Conservation (phyloP, 2,329 filamentous ascomycete species). For the Rutstroemia sp. region DNA sequence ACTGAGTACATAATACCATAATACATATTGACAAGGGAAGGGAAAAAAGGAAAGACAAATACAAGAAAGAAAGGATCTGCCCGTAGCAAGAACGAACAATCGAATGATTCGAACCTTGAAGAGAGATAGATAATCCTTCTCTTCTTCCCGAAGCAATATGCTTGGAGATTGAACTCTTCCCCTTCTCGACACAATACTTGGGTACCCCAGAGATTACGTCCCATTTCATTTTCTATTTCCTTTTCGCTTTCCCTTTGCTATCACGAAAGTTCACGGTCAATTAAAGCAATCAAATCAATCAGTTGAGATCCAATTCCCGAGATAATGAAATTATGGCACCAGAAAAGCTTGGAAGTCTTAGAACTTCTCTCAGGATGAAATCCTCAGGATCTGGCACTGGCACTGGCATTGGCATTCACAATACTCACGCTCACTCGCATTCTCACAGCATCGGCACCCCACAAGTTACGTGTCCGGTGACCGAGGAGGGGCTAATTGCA, state of each 20-base stretch:
- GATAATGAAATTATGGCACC: slow-evolving; percentile 6
- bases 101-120: not conserved
- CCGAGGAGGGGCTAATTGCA: slow-evolving; percentile 36
- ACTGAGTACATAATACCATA: not conserved
- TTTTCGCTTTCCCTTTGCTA: not conserved
- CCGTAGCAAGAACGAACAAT: not conserved
- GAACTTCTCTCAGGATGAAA: not conserved
- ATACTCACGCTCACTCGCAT: not conserved
- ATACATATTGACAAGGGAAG: not conserved
- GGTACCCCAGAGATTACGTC: not conserved
- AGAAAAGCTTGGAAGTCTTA: slow-evolving; percentile 5
- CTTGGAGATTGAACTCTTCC: not conserved
- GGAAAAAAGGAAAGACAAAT: not conserved
- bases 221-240: not conserved
- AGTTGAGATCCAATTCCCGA: not conserved
- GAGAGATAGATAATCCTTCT: not conserved
- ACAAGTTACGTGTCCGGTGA: slow-evolving; percentile 7
- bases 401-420: no score
- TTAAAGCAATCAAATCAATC: not conserved
- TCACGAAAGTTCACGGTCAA: not conserved
- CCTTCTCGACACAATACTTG: not conserved
- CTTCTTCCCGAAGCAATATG: not conserved
- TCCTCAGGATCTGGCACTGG: not conserved
- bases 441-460: not conserved
- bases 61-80: not conserved